Evolutionary conservation across 1,284 basidiomycete genomes (phyloP).

Genomic region (Cutaneotrichosporon spelunceum): DNA sequence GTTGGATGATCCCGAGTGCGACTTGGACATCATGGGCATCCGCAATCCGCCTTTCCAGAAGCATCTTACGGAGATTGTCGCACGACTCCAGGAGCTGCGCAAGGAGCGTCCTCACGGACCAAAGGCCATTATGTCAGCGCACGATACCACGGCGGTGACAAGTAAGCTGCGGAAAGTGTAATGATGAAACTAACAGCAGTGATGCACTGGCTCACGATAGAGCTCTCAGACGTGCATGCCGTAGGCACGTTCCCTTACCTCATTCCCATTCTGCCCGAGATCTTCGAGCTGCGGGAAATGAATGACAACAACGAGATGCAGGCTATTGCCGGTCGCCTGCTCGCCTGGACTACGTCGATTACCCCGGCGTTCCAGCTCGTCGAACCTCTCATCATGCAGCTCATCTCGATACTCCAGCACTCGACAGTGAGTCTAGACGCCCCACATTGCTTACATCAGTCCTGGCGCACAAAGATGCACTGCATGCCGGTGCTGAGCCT

Average conservation of each 20-base stretch:
- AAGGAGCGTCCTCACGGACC: constrained; percentile 77
- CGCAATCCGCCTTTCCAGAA: constrained; percentile 61
- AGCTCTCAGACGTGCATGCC: constrained; percentile 70
- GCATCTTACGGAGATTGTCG: constrained; percentile 59
- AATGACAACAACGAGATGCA: constrained; percentile 52
- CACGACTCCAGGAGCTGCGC: constrained; percentile 64
- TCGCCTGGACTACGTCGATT: constrained; percentile 53
- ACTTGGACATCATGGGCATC: constrained; percentile 69
- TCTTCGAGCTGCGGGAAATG: constrained; percentile 52
- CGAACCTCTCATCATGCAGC: constrained; percentile 49
- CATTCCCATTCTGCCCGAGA: constrained; percentile 63
- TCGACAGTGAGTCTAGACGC: constrained; percentile 40
- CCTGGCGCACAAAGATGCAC: constrained; percentile 55
- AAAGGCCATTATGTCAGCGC: constrained; percentile 75
- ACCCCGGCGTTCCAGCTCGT: constrained; percentile 53
- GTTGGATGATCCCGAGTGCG: constrained; percentile 54
- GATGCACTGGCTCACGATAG: constrained; percentile 71
- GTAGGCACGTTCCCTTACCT: constrained; percentile 71
- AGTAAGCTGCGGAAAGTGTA: constrained; percentile 24
- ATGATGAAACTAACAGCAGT: constrained; percentile 39
- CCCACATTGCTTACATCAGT: constrained; percentile 32
- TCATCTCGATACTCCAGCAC: constrained; percentile 51
- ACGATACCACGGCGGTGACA: constrained; percentile 76
- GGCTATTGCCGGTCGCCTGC: constrained; percentile 48
- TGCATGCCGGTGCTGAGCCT: constrained; percentile 53